These are phyloP conservation scores for Usnea hakonensis DNA, from an alignment of 495 filamentous ascomycete genomes.

Conservation along the genomic window DNA sequence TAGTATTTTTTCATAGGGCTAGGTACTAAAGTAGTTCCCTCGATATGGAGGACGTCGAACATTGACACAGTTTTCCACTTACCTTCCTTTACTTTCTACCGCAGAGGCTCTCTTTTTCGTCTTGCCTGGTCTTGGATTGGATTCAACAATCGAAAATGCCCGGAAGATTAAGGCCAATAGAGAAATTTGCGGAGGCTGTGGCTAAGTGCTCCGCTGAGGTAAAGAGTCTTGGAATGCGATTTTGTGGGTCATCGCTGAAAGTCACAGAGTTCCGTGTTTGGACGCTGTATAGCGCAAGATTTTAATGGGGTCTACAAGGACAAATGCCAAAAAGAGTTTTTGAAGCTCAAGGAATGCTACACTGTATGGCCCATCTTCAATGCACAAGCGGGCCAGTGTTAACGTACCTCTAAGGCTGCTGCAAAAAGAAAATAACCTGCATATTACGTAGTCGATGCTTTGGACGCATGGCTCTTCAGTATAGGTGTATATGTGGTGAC, in stretches of 20 bases:
- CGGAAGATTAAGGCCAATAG: slow-evolving; percentile 58
- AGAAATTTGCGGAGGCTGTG: slow-evolving; percentile 76
- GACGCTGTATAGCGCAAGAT: slow-evolving; percentile 84
- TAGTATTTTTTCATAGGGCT: background rate
- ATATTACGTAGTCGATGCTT: background rate
- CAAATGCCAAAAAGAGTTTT: slow-evolving; percentile 80
- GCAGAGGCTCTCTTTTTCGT: background rate
- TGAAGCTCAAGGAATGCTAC: slow-evolving; percentile 82
- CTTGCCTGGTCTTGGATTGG: background rate
- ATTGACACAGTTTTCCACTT: background rate
- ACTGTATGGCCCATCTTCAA: slow-evolving; percentile 45
- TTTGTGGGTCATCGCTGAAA: slow-evolving; percentile 1
- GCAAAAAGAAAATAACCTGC: slow-evolving; percentile 18
- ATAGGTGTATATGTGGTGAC: background rate
- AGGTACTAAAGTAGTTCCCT: background rate
- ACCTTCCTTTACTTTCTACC: background rate
- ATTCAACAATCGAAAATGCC: slow-evolving; percentile 26
- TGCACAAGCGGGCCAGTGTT: background rate
- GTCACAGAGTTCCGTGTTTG: slow-evolving; percentile 69
- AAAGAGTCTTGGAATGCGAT: slow-evolving; percentile 8
- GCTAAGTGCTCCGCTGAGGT: slow-evolving; percentile 82
- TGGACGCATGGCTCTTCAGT: background rate
- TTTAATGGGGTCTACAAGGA: slow-evolving; percentile 89
- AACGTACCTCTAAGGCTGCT: slow-evolving; percentile 12
- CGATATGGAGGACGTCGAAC: slow-evolving; percentile 4